Base-by-base conservation (phyloP, 2,329 filamentous ascomycete species). In the Claviceps sp. region DNA sequence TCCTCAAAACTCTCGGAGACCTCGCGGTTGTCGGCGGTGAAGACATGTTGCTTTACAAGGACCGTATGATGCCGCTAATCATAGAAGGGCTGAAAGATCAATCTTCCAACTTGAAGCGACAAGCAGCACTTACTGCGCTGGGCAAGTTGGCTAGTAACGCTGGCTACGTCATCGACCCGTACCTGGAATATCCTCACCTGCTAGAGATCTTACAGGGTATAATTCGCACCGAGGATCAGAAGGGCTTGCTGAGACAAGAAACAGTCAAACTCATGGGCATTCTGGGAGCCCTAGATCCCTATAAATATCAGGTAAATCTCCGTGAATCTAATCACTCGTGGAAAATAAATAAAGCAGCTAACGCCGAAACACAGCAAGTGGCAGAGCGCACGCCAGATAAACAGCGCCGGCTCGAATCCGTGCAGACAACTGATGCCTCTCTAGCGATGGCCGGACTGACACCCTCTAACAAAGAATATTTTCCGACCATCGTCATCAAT, bases 181-280 rank as follows among this genome's bases (percentile, higher is more conserved):
- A 98, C 61, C 76, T 91, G 47, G 90, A 98, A 55, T 95, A 97
- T 60, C 93, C 94, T 0, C 85, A 96, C 63, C 78, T 98, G 8
- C 81, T 98, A 48, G 89, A 93, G 55, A 87, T 97, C 30, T 72
- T 98, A 11, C 91, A 96, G 64, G 88, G 86, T 58, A 95, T 98
- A 59, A 93, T 97, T 59, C 88, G 94, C 60, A 88, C 87, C 5
- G 94, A 98, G 67, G 76, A 79, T 2, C 88, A 90, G 56, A 84
- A 89, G 51, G 89, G 89, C 0, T 81, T 86, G 16, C 72, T 98
- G 37, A 80, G 93, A 44, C 89, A 93, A 57, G 91, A 97, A 66
- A 96, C 93, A 0, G 96, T 98, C 62, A 95, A 96, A 61, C 71
- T 98, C 20, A 89, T 98, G 76, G 93, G 93, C 60, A 96, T 96